Evolutionary conservation across 2,329 filamentous ascomycete genomes (phyloP), one percentile per base, ranked within the genome.

Genomic region (Alternaria sp.): DNA sequence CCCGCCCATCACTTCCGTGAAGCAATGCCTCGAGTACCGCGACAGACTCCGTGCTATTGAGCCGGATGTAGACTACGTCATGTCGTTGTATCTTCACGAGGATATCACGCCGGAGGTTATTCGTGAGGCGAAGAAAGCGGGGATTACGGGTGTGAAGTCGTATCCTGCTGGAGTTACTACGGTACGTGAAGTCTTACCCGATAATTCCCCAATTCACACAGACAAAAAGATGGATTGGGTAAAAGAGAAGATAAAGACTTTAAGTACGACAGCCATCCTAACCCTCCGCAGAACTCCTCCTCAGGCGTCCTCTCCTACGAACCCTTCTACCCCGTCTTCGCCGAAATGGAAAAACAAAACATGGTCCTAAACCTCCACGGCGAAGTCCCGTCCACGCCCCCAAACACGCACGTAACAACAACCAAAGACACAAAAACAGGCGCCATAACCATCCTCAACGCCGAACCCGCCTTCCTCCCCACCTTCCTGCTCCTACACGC

Each of bases 351-450:
- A 77, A 83, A 89, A 63, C 88, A 94, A 69, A 89, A 90, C 69
- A 84, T 97, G 77, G 87, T 96, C n/a, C 86, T 96, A 45, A 97
- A 97, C 82, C 84, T 98, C n/a, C 94, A 98, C 78, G 95, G 94
- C 69, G 95, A 97, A 81, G 88, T 90, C n/a, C 90, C 89, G 0
- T 85, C 85, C 2, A 84, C 84, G 67, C 78, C 79, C 0, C 41
- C 72, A 10, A 61, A 70, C 55, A 67, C 71, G 1, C 66, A 47
- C 18, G 45, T 63, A 1, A 63, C 69, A 2, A 54, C 66, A 3
- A 63, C 67, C 15, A 74, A 60, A 10, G 61, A 65, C 43, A 55
- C n/a, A 46, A 28, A 8, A 12, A 61, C 58, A 26, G 23, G 47
- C 6, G 76, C 76, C 15, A 77, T 81, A 66, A 81, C 79, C 14